Evolutionary conservation across 2,329 filamentous ascomycete species (phyloP).

Genomic region (Cladosporium sp.): DNA sequence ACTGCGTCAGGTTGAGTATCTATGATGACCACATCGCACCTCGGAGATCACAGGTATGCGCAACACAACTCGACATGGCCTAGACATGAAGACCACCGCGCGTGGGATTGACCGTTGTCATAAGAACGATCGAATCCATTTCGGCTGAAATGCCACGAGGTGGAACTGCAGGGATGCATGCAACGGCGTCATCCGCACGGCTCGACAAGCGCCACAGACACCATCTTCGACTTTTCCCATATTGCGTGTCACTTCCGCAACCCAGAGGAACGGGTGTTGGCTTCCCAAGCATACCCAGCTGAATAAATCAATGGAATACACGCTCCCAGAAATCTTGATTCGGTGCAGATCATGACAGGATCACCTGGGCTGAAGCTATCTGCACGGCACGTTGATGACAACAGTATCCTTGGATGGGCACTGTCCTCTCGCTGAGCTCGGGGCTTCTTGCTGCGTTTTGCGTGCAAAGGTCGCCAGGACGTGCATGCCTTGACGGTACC

Average conservation of each 20-base stretch:
- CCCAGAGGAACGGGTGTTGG: neutral
- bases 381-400: neutral
- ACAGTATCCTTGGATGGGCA: no score
- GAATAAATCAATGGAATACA: neutral
- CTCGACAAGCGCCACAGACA: conserved; percentile 9
- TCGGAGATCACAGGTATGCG: neutral
- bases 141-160: conserved; percentile 11
- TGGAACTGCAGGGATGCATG: conserved; percentile 9
- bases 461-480: no score
- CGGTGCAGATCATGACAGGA: neutral
- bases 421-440: no score
- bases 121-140: neutral
- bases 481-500: no score
- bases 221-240: conserved; percentile 9
- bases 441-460: no score
- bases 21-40: neutral
- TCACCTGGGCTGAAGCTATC: neutral
- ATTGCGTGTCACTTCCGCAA: conserved; percentile 3
- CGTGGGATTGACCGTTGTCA: neutral
- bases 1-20: conserved; percentile 7
- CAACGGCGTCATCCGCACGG: conserved; percentile 8
- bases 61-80: neutral
- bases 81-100: neutral
- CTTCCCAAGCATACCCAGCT: neutral
- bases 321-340: neutral